These are phyloP conservation scores for Inga oerstediana DNA, from an alignment of 306 rosid species.

Conservation along the genomic window DNA sequence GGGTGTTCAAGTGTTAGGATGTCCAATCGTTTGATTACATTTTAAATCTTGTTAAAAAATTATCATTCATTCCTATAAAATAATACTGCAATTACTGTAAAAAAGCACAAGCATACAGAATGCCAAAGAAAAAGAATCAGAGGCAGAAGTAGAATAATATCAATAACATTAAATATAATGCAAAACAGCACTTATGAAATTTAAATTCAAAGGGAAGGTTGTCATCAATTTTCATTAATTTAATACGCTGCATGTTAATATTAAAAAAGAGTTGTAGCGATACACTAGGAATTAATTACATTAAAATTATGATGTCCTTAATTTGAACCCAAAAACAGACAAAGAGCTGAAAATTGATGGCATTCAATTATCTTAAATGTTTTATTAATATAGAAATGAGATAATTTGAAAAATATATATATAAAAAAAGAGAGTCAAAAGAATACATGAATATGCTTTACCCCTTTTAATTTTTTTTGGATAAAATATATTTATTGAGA, in stretches of 20 bases:
- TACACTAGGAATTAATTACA: background rate
- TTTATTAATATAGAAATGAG: no score
- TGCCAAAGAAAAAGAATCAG: background rate
- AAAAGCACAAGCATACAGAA: no score
- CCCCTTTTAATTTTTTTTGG: background rate
- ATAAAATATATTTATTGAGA: no score
- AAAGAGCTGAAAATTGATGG: background rate
- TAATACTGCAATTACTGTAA: no score
- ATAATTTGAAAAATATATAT: no score
- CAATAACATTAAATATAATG: no score
- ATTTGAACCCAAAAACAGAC: background rate
- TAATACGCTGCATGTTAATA: background rate
- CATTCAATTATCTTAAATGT: background rate
- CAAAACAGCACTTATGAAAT: no score
- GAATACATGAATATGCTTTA: background rate
- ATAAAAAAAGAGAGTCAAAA: background rate
- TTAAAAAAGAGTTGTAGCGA: background rate
- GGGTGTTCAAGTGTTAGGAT: no score
- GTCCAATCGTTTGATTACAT: no score
- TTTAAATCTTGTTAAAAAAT: no score
- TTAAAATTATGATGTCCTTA: background rate
- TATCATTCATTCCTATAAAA: no score
- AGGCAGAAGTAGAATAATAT: background rate
- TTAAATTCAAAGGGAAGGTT: background rate
- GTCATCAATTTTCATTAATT: background rate